Base-by-base conservation (phyloP, 2,329 filamentous ascomycete species). In the Orbilia quercus region DNA sequence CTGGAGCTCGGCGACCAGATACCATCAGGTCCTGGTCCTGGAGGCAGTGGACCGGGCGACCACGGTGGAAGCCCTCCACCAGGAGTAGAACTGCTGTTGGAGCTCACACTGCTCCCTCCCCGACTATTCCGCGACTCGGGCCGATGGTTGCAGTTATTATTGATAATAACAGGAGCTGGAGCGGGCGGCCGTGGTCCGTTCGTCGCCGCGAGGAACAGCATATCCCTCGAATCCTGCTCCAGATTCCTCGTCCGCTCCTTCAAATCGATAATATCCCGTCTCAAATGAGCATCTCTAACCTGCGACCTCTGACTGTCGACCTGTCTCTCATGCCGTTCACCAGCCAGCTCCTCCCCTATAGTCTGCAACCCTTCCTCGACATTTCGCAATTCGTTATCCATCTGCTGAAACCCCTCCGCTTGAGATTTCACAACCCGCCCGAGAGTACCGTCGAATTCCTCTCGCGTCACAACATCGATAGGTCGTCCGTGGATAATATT, bases 161-260 rank as follows among this genome's bases (percentile, higher is more conserved):
- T 55, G 12, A 63, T 48, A 20, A 63, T 40, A 14, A 71, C 66
- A 2, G 34, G 48, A 12, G 57, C 11, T 40, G 6, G 48, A 6
- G 5, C n/a, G 4, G 57, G 40, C 6, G 57, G 44, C 7, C 31
- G 34, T 34, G 48, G 34, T 7, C 42, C 11, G 34, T 40, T 28
- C 7, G 31, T 25, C 12, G 66, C 57, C 16, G 59, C 51, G 40
- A 20, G n/a, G 11, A 63, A 18, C 16, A 55, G n/a, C 20, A 48
- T 44, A 25, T 71, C 28, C 16, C 22, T 71, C 25, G 45, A 51
- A 7, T 71, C 66, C 14, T 63, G 36, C 28, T 71, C 66, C 42
- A 71, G 16, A 53, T 51, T 58, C 34, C n/a, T 48, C 7, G 66
- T 63, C 22, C 66, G 34, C 18, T 63, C 44, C 18, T 28, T 34